Conservation (phyloP, 2,329 filamentous ascomycete species). For the Raffaelea arxii region DNA sequence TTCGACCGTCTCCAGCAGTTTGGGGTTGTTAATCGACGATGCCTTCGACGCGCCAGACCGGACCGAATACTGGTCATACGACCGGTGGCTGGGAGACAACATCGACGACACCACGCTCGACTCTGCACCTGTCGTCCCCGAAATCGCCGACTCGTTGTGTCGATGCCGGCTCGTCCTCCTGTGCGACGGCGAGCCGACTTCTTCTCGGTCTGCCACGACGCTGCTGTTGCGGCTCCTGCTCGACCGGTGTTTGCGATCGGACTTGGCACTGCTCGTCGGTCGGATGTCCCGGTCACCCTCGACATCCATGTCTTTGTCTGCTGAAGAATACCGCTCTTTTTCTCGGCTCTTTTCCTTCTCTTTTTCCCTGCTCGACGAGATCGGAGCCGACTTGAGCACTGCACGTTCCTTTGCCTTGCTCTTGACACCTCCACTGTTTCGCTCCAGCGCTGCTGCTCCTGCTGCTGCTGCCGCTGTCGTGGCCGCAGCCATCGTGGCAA, state of each 20-base stretch:
- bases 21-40: constrained; percentile 86
- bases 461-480: constrained; percentile 27
- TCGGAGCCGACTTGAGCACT: constrained; percentile 19
- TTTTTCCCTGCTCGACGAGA: constrained; percentile 12
- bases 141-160: constrained; percentile 41
- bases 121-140: constrained; percentile 41
- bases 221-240: constrained; percentile 42
- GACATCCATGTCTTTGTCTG: constrained; percentile 19
- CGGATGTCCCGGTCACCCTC: constrained; percentile 13
- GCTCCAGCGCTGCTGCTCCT: constrained; percentile 34
- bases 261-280: constrained; percentile 33
- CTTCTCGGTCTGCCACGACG: constrained; percentile 35
- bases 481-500: constrained; percentile 27
- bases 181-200: constrained; percentile 31
- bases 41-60: constrained; percentile 37
- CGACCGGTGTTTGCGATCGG: constrained; percentile 38
- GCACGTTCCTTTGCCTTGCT: constrained; percentile 31
- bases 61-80: constrained; percentile 43
- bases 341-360: constrained; percentile 19
- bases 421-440: constrained; percentile 8
- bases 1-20: constrained; percentile 81
- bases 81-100: constrained; percentile 44
- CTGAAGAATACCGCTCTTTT: constrained; percentile 20
- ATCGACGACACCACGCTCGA: constrained; percentile 46
- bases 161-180: constrained; percentile 42